Conservation (phyloP, 139 green algal genomes). For the Tetradesmus lagerheimii region DNA sequence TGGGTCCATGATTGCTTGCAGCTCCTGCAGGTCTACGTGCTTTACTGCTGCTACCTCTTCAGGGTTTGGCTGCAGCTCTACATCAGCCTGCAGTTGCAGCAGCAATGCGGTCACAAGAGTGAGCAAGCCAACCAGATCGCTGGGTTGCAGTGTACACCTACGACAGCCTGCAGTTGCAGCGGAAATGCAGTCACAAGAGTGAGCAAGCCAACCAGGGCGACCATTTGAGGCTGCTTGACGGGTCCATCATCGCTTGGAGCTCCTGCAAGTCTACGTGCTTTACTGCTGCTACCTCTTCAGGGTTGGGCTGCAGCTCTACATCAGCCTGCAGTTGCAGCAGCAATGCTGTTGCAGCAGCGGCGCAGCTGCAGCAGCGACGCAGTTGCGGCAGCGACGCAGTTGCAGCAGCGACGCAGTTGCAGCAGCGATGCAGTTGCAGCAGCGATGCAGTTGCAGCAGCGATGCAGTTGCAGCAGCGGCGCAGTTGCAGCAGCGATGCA, state of each 20-base stretch:
- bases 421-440: too few species aligned
- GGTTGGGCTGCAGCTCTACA: constrained; percentile 82
- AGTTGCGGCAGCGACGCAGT: too few species aligned
- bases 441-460: too few species aligned
- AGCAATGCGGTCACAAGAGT: too few species aligned
- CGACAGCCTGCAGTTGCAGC: too few species aligned
- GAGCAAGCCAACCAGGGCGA: constrained; percentile 97
- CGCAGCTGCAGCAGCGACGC: too few species aligned
- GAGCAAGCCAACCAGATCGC: too few species aligned
- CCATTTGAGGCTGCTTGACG: constrained; percentile 77
- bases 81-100: constrained; percentile 27
- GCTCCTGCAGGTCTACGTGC: constrained; percentile 55
- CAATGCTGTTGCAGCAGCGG: background rate
- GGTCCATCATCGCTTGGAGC: constrained; percentile 84
- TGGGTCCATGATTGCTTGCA: constrained; percentile 86
- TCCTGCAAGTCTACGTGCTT: constrained; percentile 50
- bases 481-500: too few species aligned
- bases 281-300: constrained; percentile 79
- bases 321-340: background rate
- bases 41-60: constrained; percentile 78
- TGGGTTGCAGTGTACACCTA: too few species aligned
- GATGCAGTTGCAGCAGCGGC: too few species aligned
- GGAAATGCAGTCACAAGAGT: too few species aligned
- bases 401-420: too few species aligned
- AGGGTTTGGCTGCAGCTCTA: constrained; percentile 82